Conservation (phyloP, 164 flowering plant genomes). For the Paratinospora sagittata region DNA sequence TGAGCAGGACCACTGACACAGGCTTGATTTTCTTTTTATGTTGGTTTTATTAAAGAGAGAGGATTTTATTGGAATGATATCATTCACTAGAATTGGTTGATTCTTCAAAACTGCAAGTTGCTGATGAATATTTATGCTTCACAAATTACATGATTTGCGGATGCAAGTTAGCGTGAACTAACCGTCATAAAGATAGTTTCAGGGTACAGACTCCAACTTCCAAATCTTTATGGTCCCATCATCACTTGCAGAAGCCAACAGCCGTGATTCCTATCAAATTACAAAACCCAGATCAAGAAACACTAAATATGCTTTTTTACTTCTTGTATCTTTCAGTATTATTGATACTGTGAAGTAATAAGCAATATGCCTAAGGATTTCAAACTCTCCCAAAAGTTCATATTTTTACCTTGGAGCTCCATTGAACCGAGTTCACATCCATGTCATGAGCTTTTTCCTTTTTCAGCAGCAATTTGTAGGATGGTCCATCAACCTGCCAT, state of each 20-base stretch:
- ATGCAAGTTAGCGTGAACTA: background rate
- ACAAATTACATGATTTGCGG: background rate
- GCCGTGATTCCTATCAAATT: background rate
- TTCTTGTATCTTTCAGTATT: background rate
- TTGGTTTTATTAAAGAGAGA: background rate
- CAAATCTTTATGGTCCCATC: background rate
- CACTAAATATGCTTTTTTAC: no score
- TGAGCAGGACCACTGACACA: no score
- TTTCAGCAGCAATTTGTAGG: conserved; percentile 54
- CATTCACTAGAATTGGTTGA: background rate
- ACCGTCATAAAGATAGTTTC: background rate
- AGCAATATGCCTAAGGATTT: background rate
- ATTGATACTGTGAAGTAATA: no score
- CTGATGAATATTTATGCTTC: background rate
- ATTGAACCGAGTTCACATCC: conserved; percentile 90
- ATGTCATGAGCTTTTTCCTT: conserved; percentile 88
- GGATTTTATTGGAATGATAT: background rate
- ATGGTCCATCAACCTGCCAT: conserved; percentile 63
- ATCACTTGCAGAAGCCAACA: background rate
- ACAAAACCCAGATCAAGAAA: background rate
- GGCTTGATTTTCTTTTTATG: no score
- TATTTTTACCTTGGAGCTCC: conserved; percentile 62
- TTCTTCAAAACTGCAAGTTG: background rate
- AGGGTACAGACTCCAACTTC: background rate
- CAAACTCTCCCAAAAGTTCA: background rate